Evolutionary conservation across 208 protist genomes (phyloP), one percentile per base, ranked within the genome.

Genomic region (Leishmania guyanensis): DNA sequence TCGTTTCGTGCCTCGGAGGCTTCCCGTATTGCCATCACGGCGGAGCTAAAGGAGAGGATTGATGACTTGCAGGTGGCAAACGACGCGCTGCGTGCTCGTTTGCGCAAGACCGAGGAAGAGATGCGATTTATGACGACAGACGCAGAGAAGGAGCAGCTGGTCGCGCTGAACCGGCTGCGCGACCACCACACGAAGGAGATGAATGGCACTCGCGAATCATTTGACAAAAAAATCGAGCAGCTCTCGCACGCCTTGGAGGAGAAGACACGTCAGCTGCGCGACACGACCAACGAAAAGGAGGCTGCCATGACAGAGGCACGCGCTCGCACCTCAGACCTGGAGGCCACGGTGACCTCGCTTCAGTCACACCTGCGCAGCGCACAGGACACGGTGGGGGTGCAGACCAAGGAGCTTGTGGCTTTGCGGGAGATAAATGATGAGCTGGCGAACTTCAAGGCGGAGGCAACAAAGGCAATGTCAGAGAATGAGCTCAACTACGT

Each of bases 401-500:
- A 94, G 48, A 39, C 33, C 17, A 84, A 80, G 46, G 92, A 97
- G 73, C 68, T 97, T 12, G 77, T 84, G 26, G 84, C 80, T 12
- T 83, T 97, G 75, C 89, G 94, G 5, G 82, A 89, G 53, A 84
- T 84, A 33, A 95, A 93, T 79, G 79, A 85, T 12, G 86, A 92
- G 46, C 85, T 96, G 56, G 86, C 76, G 22, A 78, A 82, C 58
- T 94, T 92, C 85, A 93, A 94, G 75, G 78, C 87, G 10, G 86
- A 95, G 33, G 87, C 91, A 5, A 91, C 88, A 0, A 78, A 86
- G 33, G 85, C 87, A 8, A 92, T 97, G 80, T 91, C 88, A 0
- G 91, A 94, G 65, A 96, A 93, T 74, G 90, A 96, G 72, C 68
- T 97, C 51, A 93, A 93, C 79, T 94, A 86, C 77, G 94, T 94